Conservation (phyloP, 163 green algal genomes). For the Scenedesmus sp. region DNA sequence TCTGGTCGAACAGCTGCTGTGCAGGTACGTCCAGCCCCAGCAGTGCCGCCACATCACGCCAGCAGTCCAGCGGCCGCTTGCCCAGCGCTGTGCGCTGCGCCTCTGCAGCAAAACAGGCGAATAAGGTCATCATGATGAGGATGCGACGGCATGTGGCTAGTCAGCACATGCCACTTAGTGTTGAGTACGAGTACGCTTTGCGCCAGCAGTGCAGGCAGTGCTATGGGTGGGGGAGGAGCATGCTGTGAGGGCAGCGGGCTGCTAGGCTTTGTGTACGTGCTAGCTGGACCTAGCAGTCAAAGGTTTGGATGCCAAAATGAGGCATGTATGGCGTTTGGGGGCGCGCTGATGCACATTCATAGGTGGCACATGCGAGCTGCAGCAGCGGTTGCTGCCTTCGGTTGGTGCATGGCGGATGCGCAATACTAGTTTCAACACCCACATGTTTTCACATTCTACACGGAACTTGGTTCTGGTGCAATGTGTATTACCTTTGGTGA, state of each 20-base stretch:
- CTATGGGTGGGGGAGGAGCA: no score
- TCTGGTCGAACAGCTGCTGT: constrained; percentile 78
- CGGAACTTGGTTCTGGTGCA: neutral
- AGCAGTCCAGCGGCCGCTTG: constrained; percentile 78
- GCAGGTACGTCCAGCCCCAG: constrained; percentile 58
- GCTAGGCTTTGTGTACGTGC: no score
- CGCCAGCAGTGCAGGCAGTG: no score
- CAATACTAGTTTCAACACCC: neutral
- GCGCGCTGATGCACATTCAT: neutral
- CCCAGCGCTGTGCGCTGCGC: constrained; percentile 63
- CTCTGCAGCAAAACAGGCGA: neutral
- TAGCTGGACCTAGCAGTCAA: no score
- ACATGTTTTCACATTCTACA: no score
- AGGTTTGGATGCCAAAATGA: no score
- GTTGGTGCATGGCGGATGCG: neutral
- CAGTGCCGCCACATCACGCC: constrained; percentile 68
- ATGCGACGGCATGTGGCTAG: no score
- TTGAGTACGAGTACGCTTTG: no score
- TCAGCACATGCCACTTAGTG: no score
- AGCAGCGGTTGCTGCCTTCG: neutral
- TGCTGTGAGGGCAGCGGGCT: no score
- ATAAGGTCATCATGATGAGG: no score
- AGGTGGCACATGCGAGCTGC: neutral
- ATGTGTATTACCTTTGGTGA: constrained; percentile 55
- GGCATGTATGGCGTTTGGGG: no score